Evolutionary conservation across 179 eudicot species (phyloP), one percentile per base, ranked within the genome.

Genomic region (Nepenthes alata): DNA sequence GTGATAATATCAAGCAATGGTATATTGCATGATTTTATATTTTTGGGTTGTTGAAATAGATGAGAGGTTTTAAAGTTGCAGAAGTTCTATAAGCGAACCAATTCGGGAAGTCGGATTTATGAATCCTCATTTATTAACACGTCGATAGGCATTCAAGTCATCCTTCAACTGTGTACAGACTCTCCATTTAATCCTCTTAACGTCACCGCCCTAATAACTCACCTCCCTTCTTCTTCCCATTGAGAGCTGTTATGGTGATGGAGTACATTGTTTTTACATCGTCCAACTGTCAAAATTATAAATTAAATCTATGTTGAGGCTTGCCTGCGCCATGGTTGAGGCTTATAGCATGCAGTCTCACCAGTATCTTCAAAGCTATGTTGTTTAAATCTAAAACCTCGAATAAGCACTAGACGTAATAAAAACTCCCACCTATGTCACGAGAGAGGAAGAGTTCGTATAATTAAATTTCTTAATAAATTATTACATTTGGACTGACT

Each of bases 131-230:
- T 25, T 25, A 41, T 41, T 41, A 41, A 41, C 45, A 4, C 45
- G 55, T 60, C 56, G 44, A 55, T 73, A 57, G 62, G 75, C 78
- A 78, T 78, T 77, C 65, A 78, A 74, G 65, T 45, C 72, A 49
- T 72, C 55, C 68, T 78, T 77, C 90, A 84, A 71, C 86, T 74
- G 85, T 75, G 67, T 61, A 51, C 71, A 66, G 62, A 47, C 76
- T 68, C 79, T 59, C 49, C 48, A 75, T 75, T 81, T 61, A 81
- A 68, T 81, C 57, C 58, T 51, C 57, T 48, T 25, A 57, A 68
- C 74, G 66, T 75, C 78, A 77, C 81, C 77, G 11, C 58, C 65
- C 81, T 60, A 71, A 61, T 66, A 47, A 52, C 55, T 52, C 16
- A 4, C 15, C 55, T 6, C 16, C 55, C 55, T n/a, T 6, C 55